Conservation (phyloP, 768 basidiomycete species). For the Pilatotrama ljubarskyi region DNA sequence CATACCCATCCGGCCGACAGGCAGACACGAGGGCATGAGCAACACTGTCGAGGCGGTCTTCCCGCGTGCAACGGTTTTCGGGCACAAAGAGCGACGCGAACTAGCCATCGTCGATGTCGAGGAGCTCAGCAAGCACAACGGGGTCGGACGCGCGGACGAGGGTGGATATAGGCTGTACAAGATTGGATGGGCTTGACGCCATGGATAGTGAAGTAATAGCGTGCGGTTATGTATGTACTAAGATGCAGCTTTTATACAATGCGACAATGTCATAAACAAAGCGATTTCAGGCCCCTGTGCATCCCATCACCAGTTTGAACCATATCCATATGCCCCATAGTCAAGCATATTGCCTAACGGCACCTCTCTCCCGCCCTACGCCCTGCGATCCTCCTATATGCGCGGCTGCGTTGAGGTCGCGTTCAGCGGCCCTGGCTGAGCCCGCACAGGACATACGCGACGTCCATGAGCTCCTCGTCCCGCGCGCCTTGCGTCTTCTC, state of each 20-base stretch:
- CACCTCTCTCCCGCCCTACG: not conserved
- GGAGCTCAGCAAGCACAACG: constrained; percentile 48
- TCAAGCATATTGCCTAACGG: not conserved
- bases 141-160: constrained; percentile 70
- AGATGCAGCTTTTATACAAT: constrained; percentile 18
- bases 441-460: constrained; percentile 67
- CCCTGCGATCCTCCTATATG: not conserved
- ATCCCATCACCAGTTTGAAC: not conserved
- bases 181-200: constrained; percentile 59
- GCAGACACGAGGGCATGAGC: constrained; percentile 60
- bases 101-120: constrained; percentile 51
- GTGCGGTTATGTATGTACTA: constrained; percentile 16
- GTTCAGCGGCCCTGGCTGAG: constrained; percentile 34
- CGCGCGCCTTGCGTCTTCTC: constrained; percentile 26
- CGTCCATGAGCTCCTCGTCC: constrained; percentile 71
- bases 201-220: not conserved
- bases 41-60: constrained; percentile 60
- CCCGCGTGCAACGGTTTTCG: constrained; percentile 22
- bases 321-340: not conserved
- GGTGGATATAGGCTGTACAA: constrained; percentile 65
- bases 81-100: constrained; percentile 6
- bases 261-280: constrained; percentile 15
- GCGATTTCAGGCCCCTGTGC: not conserved
- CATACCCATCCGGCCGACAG: constrained; percentile 64
- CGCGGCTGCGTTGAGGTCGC: not conserved